Conservation (phyloP, 208 protist genomes). For the Acanthamoeba castellanii region DNA sequence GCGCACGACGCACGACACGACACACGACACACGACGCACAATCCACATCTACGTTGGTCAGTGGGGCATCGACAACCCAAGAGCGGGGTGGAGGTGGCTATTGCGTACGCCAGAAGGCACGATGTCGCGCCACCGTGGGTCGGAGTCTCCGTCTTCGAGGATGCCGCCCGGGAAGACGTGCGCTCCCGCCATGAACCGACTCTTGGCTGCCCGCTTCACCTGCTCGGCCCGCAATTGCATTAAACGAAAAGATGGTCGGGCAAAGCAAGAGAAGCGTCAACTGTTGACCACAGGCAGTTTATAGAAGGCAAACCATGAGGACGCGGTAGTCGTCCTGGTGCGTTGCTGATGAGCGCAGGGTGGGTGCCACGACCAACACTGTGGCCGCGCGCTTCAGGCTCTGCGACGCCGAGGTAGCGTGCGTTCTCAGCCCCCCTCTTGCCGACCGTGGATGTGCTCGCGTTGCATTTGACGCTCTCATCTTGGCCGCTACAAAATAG, state of each 20-base stretch:
- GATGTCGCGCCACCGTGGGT: not conserved
- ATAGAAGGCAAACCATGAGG: too few relatives aligned
- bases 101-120: not conserved
- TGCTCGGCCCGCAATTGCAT: not conserved
- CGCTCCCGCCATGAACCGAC: constrained; percentile 60
- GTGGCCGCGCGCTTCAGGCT: not conserved
- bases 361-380: not conserved
- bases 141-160: constrained; percentile 23
- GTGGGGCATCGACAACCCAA: not conserved
- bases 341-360: not conserved
- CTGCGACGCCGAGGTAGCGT: not conserved
- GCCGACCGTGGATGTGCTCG: too few relatives aligned
- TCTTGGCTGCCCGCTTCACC: constrained; percentile 67
- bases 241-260: not conserved
- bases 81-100: too few relatives aligned
- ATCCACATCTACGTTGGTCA: not conserved
- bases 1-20: not conserved
- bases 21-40: not conserved
- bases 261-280: too few relatives aligned
- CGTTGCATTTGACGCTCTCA: too few relatives aligned
- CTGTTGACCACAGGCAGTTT: too few relatives aligned
- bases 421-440: too few relatives aligned
- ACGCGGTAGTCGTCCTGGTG: not conserved
- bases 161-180: constrained; percentile 73
- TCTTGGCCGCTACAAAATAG: too few relatives aligned